Base-by-base conservation (phyloP, 2,329 filamentous ascomycete species). In the Shiraia sp. region DNA sequence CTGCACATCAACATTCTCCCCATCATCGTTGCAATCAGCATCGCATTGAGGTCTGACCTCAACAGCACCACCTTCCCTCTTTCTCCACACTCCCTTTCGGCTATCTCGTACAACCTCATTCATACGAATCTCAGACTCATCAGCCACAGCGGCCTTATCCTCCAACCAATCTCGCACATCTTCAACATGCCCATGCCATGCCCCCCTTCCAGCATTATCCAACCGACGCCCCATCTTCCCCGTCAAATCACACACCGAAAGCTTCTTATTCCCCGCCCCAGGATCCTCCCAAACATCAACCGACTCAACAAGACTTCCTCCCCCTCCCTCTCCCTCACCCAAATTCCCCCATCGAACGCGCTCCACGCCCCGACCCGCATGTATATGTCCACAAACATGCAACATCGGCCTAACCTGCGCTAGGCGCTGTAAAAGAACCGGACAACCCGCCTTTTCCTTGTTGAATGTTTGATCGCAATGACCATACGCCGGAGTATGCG, bases 361-460 rank as follows among this genome's bases (percentile, higher is more conserved):
- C 57, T 85, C 76, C 8, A 75, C 81, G 10, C 86, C 87, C 51
- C 87, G 73, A 3, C 77, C 83, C 47, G 82, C 79, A 63, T 90
- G 86, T 22, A 88, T 79, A 65, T 90, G 87, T 1, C 87, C 87
- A 57, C 83, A 90, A 13, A 90, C 74, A 14, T 81, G 80, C 34
- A 90, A 70, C 39, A 74, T 72, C 4, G 87, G 87, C 27, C 83
- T 75, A 3, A 86, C 77, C 5, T 78, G 71, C 75, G 78, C 80
- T 16, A 90, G 69, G 0, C 77, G 75, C 36, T 73, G 70, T 7
- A 77, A 69, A 10, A 90, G 73, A 10, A 72, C 75, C 51, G 81
- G 76, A 57, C 86, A 90, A 2, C 87, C 87, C 16, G 70, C 68
- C 46, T 49, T 46, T 12, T 48, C 44, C 25, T 61, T 58, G 41